Percentiles rank a stretch among this genome's conserved stretches.
These are phyloP conservation scores for Apiotrichum porosum DNA, from an alignment of 1,284 basidiomycete genomes.

Conservation along the genomic window DNA sequence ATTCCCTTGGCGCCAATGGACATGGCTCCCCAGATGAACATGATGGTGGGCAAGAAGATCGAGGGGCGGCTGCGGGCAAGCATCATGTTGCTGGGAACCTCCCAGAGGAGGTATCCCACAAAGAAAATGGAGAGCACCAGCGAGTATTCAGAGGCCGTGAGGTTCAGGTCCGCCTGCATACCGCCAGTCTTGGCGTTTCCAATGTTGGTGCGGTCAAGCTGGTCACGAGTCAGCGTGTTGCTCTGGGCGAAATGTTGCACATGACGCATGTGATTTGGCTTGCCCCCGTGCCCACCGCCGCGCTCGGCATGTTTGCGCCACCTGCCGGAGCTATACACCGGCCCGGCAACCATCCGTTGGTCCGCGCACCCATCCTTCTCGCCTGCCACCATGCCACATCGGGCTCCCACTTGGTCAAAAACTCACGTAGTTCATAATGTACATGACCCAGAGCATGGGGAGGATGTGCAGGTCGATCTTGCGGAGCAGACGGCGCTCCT, in stretches of 20 bases:
- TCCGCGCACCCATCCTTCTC: too few species aligned
- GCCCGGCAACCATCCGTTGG: too few species aligned
- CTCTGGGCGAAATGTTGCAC: too few species aligned
- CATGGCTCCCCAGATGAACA: constrained; percentile 39
- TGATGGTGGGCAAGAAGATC: constrained; percentile 40
- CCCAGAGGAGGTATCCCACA: constrained; percentile 37
- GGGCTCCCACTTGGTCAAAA: too few species aligned
- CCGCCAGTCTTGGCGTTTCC: constrained; percentile 38
- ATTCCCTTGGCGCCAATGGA: constrained; percentile 43
- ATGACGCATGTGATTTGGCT: too few species aligned
- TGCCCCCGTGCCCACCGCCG: too few species aligned
- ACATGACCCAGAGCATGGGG: constrained; percentile 40
- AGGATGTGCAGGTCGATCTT: constrained; percentile 47
- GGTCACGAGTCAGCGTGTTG: constrained; percentile 8
- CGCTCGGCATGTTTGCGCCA: too few species aligned
- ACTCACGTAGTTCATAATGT: constrained; percentile 17
- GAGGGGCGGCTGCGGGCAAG: constrained; percentile 41
- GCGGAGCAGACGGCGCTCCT: constrained; percentile 43
- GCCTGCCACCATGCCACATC: too few species aligned
- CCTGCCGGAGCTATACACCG: too few species aligned
- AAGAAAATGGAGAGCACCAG: constrained; percentile 48
- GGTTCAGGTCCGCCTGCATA: constrained; percentile 42
- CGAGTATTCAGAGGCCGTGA: constrained; percentile 38
- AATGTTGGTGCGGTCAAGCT: constrained; percentile 31
- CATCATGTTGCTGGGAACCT: constrained; percentile 47